Base-by-base conservation (phyloP, 768 basidiomycete species). In the Kwoniella dendrophila region DNA sequence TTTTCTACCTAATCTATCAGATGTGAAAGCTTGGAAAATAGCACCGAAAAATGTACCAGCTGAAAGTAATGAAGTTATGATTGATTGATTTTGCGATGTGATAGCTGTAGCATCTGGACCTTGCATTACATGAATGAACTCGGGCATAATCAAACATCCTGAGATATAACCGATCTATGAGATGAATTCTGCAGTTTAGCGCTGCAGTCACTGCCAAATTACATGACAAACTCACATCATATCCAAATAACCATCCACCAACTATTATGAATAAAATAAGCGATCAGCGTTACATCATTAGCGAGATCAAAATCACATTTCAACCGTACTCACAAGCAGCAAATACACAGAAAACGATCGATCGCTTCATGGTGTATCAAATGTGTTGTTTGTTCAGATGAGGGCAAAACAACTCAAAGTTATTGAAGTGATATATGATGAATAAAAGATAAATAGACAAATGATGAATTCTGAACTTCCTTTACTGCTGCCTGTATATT, bases 101-200 rank as follows among this genome's bases (percentile, higher is more conserved):
- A 91, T 79, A 61, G 84, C 80, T 51, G 74, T 69, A 49, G 78
- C 82, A 3, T 82, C 53, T 10, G 41, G 16, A 69, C 85, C 80
- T 32, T 88, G 89, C 71, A 90, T 90, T 12, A 88, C 84, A 54
- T 80, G 67, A 67, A 88, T 82, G 75, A 90, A 90, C 74, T 90
- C 88, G 7, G 84, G 84, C 87, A 89, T 89, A 61, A 90, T 89
- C 32, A 90, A 78, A 70, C 87, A 89, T 82, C 88, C 89, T 85
- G 87, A 69, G 2, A 33, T 14, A 41, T 66, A 66, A 33, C 64
- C 64, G 47, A 66, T 66, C 64, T 66, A 34, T 29, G 18, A 30
- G 24, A 40, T 32, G 11, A 33, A 33, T 33, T 14, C 14, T 11
- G 10, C 49, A 29, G 36, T 33, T 29, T 32, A 2, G 43, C n/a